A percentile compares a stretch with the other conserved stretches of the same genome.
Evolutionary conservation across 805 yeast species (phyloP).

Genomic region (Metschnikowia anglica): DNA sequence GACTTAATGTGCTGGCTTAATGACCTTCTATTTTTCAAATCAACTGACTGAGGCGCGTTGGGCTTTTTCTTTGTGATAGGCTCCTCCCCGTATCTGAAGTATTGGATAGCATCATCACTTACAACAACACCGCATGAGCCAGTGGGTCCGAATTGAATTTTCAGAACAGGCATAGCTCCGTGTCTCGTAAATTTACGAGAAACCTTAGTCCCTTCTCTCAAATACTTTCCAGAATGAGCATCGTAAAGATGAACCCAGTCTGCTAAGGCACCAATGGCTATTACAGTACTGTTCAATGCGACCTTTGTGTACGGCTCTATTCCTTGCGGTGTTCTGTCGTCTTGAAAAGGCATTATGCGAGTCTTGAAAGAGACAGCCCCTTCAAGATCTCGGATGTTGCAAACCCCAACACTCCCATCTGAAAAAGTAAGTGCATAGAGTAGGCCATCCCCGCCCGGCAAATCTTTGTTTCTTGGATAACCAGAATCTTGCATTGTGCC

Average conservation of each 20-base stretch:
- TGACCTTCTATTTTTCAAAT: constrained; percentile 14
- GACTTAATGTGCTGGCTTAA: constrained; percentile 28
- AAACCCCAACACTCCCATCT: constrained; percentile 41
- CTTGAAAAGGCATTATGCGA: constrained; percentile 19
- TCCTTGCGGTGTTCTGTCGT: constrained; percentile 21
- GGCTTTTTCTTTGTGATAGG: constrained; percentile 14
- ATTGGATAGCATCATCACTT: constrained; percentile 20
- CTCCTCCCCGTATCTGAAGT: constrained; percentile 19
- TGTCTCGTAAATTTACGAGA: constrained; percentile 16
- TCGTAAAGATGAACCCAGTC: constrained; percentile 23
- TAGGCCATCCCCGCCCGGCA: constrained; percentile 45
- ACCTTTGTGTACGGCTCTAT: constrained; percentile 29
- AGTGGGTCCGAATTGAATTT: constrained; percentile 16
- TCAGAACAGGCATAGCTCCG: constrained; percentile 19
- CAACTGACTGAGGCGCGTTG: constrained; percentile 19
- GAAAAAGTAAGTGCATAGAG: constrained; percentile 38
- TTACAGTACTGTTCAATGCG: constrained; percentile 34
- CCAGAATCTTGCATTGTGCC: constrained; percentile 16
- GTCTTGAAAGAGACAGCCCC: constrained; percentile 14
- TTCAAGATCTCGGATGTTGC: constrained; percentile 39
- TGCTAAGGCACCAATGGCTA: constrained; percentile 24
- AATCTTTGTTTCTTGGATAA: constrained; percentile 18
- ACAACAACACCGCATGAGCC: constrained; percentile 20
- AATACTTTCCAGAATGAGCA: constrained; percentile 21
- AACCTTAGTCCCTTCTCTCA: constrained; percentile 19